A percentile compares a stretch with the other conserved stretches of the same genome.
phyloP scores from a whole-genome alignment of 768 basidiomycete genomes.

The Cystobasidium onofrii region DNA sequence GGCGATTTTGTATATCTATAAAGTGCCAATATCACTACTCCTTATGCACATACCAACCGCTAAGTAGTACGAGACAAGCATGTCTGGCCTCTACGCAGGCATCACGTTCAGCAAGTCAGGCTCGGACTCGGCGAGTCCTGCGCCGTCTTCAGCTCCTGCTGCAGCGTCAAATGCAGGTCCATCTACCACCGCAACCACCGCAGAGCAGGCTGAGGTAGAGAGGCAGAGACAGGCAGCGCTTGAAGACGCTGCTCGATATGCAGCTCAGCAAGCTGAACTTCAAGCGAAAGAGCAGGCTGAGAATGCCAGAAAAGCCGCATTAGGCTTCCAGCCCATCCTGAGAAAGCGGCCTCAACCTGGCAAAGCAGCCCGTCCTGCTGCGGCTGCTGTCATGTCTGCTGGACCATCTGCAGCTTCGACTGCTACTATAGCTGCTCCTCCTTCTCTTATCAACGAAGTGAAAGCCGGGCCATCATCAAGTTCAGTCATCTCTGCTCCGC shows the following conservation, averaged over 20 bases:
- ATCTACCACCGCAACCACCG: neutral
- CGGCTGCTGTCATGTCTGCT: neutral
- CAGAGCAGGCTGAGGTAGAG: neutral
- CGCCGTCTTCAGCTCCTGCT: neutral
- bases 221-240: conserved; percentile 1
- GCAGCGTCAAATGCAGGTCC: neutral
- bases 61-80: neutral
- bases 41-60: too few relatives aligned
- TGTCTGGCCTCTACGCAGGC: conserved; percentile 12
- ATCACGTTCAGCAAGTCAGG: conserved; percentile 6
- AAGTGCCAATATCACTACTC: too few relatives aligned
- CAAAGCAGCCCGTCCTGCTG: neutral
- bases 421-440: neutral
- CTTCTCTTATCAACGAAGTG: neutral
- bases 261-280: conserved; percentile 21
- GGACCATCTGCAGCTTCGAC: neutral
- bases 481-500: conserved; percentile 5
- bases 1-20: too few relatives aligned
- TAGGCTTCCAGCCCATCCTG: conserved; percentile 16
- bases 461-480: neutral
- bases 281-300: conserved; percentile 18
- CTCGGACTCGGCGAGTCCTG: neutral
- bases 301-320: conserved; percentile 2
- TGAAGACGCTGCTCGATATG: conserved; percentile 17
- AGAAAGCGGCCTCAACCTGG: conserved; percentile 12